A percentile compares a stretch with the other conserved stretches of the same genome.
These are phyloP conservation scores for Conringia planisiliqua DNA, from an alignment of 345 rosid species.

Conservation along the genomic window DNA sequence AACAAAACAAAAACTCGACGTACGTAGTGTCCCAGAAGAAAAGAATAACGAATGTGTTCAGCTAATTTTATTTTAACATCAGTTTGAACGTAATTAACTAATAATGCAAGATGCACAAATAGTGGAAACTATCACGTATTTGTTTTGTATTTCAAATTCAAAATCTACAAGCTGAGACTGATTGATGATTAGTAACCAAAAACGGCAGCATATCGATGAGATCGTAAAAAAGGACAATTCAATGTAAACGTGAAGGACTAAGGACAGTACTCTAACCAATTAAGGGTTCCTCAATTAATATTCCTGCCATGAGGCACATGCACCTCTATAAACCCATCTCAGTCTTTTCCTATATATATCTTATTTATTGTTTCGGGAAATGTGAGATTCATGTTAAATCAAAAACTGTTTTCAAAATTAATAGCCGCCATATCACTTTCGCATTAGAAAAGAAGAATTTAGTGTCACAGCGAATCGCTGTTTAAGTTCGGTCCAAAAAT, in stretches of 20 bases:
- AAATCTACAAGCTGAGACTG: neutral
- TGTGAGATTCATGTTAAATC: neutral
- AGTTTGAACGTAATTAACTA: neutral
- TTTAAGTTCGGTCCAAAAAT: neutral
- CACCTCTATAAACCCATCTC: conserved; percentile 5
- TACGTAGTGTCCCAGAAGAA: neutral
- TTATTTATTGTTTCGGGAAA: neutral
- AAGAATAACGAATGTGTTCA: neutral
- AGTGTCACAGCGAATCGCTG: neutral
- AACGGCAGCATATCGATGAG: conserved; percentile 18
- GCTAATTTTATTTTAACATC: neutral
- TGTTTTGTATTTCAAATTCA: neutral
- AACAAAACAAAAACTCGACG: neutral
- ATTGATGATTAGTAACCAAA: neutral
- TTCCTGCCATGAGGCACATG: conserved; percentile 27
- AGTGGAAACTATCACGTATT: neutral
- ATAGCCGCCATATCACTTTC: neutral
- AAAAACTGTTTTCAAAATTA: neutral
- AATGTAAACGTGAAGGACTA: conserved; percentile 25
- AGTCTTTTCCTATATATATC: neutral
- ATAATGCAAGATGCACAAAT: neutral
- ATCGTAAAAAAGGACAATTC: neutral
- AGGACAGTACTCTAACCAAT: conserved; percentile 22
- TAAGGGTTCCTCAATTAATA: conserved; percentile 21
- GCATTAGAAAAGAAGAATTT: neutral